phyloP scores from a whole-genome alignment of 1,284 basidiomycete species.

The Pascua sp. region DNA sequence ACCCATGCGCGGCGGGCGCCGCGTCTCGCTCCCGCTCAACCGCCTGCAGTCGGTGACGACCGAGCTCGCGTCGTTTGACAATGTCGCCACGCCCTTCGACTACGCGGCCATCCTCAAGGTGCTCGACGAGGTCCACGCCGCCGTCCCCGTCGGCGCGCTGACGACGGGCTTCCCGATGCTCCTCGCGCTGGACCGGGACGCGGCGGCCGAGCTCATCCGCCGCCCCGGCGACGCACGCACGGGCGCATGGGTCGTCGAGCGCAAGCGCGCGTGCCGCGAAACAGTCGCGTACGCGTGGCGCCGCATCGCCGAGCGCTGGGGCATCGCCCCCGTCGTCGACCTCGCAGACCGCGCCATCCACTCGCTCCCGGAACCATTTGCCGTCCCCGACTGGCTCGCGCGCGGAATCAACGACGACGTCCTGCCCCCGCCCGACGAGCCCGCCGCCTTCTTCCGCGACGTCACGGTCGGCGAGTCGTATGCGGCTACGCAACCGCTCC shows the following conservation, averaged over 20 bases:
- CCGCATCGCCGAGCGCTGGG: constrained; percentile 69
- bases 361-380: constrained; percentile 37
- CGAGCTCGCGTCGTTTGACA: constrained; percentile 30
- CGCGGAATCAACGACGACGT: constrained; percentile 12
- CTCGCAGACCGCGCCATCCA: constrained; percentile 59
- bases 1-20: constrained; percentile 20
- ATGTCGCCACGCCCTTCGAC: constrained; percentile 63
- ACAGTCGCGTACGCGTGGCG: constrained; percentile 65
- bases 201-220: constrained; percentile 50
- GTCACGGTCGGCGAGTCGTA: constrained; percentile 35
- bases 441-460: constrained; percentile 36
- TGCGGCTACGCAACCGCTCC: constrained; percentile 26
- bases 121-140: constrained; percentile 64
- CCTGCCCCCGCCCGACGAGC: constrained; percentile 33
- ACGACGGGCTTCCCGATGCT: constrained; percentile 82
- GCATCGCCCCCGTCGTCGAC: constrained; percentile 56
- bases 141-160: constrained; percentile 68
- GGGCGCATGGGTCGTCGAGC: constrained; percentile 39
- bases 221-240: constrained; percentile 29
- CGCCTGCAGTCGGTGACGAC: constrained; percentile 51
- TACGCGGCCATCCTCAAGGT: constrained; percentile 71
- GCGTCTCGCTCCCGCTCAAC: constrained; percentile 52
- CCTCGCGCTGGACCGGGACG: constrained; percentile 64
- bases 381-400: constrained; percentile 29
- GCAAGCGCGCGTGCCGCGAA: constrained; percentile 62